Conservation (phyloP, 225 moss, liverwort and hornwort genomes). For the Rhytidiadelphus loreus region DNA sequence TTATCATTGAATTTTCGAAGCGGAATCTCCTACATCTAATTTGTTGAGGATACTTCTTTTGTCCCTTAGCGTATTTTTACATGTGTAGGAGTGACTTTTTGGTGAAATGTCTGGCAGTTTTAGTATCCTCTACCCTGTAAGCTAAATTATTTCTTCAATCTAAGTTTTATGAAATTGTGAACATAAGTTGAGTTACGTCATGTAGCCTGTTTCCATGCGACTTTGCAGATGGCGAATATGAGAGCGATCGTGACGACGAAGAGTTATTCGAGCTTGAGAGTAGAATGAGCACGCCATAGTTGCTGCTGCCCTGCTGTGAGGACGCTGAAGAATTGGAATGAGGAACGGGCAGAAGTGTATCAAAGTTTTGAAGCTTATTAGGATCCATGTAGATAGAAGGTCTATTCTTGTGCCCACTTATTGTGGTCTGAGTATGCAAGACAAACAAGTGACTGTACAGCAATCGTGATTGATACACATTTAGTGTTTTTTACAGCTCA, state of each 20-base stretch:
- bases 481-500: slow-evolving; percentile 19
- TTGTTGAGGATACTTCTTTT: neutral
- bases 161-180: neutral
- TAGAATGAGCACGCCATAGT: slow-evolving; percentile 49
- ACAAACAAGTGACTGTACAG: slow-evolving; percentile 38
- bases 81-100: neutral
- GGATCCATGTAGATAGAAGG: slow-evolving; percentile 48
- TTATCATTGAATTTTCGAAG: neutral
- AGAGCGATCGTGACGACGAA: slow-evolving; percentile 49
- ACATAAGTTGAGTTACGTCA: neutral
- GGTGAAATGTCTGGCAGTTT: neutral
- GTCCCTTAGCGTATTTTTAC: neutral
- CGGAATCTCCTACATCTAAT: neutral
- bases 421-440: slow-evolving; percentile 37
- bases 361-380: slow-evolving; percentile 48
- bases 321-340: neutral
- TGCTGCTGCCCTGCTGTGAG: neutral
- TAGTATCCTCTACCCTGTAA: neutral
- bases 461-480: slow-evolving; percentile 35
- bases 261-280: slow-evolving; percentile 54
- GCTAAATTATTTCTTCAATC: neutral
- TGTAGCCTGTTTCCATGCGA: neutral
- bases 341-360: slow-evolving; percentile 20
- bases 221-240: slow-evolving; percentile 45
- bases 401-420: slow-evolving; percentile 38